Evolutionary conservation across 495 filamentous ascomycete species (phyloP).

Genomic region (Pyrenula aspistea): DNA sequence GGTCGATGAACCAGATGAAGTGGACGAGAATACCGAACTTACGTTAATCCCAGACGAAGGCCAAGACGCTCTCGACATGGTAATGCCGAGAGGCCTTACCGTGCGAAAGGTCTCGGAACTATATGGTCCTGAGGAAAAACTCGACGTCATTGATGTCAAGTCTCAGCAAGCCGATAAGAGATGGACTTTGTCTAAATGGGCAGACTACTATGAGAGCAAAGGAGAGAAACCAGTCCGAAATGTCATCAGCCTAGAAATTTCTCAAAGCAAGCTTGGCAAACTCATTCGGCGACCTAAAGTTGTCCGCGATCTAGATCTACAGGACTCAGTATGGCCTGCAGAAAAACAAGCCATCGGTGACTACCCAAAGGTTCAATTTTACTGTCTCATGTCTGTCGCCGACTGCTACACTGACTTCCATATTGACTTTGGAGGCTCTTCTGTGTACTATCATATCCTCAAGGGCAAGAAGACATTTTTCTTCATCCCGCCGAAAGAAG

Average conservation of each 20-base stretch:
- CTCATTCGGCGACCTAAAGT: slow-evolving; percentile 57
- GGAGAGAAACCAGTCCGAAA: slow-evolving; percentile 56
- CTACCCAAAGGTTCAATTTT: slow-evolving; percentile 55
- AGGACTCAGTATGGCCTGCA: slow-evolving; percentile 60
- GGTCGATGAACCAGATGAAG: slow-evolving; percentile 1
- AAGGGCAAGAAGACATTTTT: slow-evolving; percentile 70
- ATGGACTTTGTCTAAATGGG: slow-evolving; percentile 64
- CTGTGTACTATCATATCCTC: slow-evolving; percentile 67
- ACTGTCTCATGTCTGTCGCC: slow-evolving; percentile 68
- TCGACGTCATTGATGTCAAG: slow-evolving; percentile 70
- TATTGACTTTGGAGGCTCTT: slow-evolving; percentile 71
- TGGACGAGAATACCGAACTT: slow-evolving; percentile 23
- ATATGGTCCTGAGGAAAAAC: slow-evolving; percentile 50
- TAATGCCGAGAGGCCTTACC: slow-evolving; percentile 56
- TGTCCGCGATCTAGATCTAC: slow-evolving; percentile 60
- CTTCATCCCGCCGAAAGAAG: slow-evolving; percentile 64
- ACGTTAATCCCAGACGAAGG: slow-evolving; percentile 43
- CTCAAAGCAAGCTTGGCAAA: slow-evolving; percentile 50
- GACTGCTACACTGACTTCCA: slow-evolving; percentile 75
- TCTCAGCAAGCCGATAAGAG: slow-evolving; percentile 56
- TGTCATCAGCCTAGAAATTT: slow-evolving; percentile 68
- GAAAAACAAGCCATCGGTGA: slow-evolving; percentile 45
- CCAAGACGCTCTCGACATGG: slow-evolving; percentile 61
- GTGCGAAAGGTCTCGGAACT: slow-evolving; percentile 55
- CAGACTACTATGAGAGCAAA: slow-evolving; percentile 61